phyloP scores from a whole-genome alignment of 2,329 filamentous ascomycete genomes.

The Ambrosiella cleistominuta region DNA sequence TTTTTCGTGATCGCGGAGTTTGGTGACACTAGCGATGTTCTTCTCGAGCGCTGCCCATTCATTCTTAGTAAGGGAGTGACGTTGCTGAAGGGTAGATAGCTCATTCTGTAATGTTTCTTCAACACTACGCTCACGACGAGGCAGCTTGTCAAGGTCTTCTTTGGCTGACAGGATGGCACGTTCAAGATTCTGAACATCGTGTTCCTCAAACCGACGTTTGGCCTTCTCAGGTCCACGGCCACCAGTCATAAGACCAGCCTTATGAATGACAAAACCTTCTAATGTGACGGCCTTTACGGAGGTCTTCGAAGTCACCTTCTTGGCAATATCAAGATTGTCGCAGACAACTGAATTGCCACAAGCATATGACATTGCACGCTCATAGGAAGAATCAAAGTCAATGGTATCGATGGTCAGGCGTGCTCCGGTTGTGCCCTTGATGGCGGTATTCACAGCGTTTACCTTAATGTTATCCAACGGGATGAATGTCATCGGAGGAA shows the following conservation, averaged over 20 bases:
- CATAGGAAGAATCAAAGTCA: conserved; percentile 73
- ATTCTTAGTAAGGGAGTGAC: conserved; percentile 50
- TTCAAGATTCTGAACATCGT: conserved; percentile 71
- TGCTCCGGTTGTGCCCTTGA: conserved; percentile 76
- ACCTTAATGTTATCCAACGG: conserved; percentile 96
- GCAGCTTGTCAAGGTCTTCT: conserved; percentile 62
- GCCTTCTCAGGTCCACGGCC: conserved; percentile 65
- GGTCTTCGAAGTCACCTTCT: conserved; percentile 66
- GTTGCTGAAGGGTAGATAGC: conserved; percentile 61
- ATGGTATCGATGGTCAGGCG: conserved; percentile 90
- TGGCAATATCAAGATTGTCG: conserved; percentile 70
- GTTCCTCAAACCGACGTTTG: conserved; percentile 74
- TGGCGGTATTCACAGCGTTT: conserved; percentile 69
- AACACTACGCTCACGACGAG: conserved; percentile 57
- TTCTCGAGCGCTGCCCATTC: conserved; percentile 65
- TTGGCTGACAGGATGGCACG: conserved; percentile 58
- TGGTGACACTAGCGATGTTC: conserved; percentile 70
- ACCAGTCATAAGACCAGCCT: conserved; percentile 91
- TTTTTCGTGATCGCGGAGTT: conserved; percentile 57
- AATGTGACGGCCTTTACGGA: conserved; percentile 88
- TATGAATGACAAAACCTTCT: conserved; percentile 93
- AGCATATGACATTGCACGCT: conserved; percentile 85
- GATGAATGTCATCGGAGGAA: conserved; percentile 81
- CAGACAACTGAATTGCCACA: conserved; percentile 92
- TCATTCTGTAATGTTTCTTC: conserved; percentile 73